A percentile compares a stretch with the other conserved stretches of the same genome.
Conservation (phyloP, 2,329 filamentous ascomycete species). For the Ophiocordyceps polyrhachis-furcata region DNA sequence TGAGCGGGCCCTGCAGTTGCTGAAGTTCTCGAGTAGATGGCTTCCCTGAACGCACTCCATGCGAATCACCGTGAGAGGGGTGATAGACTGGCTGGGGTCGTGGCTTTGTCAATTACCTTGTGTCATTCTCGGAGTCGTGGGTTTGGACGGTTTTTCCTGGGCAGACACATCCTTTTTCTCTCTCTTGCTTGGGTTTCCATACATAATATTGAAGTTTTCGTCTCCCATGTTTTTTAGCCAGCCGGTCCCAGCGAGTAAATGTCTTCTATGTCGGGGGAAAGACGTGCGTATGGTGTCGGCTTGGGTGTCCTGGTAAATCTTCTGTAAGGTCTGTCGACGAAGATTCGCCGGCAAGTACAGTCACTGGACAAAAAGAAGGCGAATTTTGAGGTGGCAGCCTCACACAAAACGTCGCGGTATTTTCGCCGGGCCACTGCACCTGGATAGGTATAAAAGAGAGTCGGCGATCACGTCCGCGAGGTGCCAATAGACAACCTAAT, state of each 20-base stretch:
- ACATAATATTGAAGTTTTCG: slow-evolving; percentile 5
- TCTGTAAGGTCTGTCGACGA: neutral
- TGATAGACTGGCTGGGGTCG: slow-evolving; percentile 11
- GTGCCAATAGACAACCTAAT: too few relatives aligned
- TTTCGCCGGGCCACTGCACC: too few relatives aligned
- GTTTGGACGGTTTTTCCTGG: slow-evolving; percentile 15
- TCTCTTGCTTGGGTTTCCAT: slow-evolving; percentile 3
- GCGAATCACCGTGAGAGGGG: slow-evolving; percentile 7
- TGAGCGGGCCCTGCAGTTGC: slow-evolving; percentile 36
- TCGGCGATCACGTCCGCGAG: neutral
- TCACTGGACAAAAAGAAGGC: too few relatives aligned
- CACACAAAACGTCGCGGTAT: too few relatives aligned
- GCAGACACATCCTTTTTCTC: slow-evolving; percentile 18
- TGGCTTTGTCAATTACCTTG: slow-evolving; percentile 11
- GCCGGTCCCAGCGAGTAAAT: neutral
- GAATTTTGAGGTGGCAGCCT: too few relatives aligned
- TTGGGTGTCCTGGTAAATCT: neutral
- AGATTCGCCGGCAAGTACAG: neutral
- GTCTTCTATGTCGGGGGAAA: neutral
- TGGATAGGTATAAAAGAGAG: too few relatives aligned
- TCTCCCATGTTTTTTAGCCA: neutral
- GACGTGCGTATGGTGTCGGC: too few relatives aligned
- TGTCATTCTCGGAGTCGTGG: slow-evolving; percentile 23
- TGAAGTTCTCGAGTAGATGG: slow-evolving; percentile 11
- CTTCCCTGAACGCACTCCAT: slow-evolving; percentile 5